Percentiles rank a stretch among this genome's conserved stretches.
Conservation (phyloP, 148 eudicot genomes). For the Fagopyrum homotropicum region DNA sequence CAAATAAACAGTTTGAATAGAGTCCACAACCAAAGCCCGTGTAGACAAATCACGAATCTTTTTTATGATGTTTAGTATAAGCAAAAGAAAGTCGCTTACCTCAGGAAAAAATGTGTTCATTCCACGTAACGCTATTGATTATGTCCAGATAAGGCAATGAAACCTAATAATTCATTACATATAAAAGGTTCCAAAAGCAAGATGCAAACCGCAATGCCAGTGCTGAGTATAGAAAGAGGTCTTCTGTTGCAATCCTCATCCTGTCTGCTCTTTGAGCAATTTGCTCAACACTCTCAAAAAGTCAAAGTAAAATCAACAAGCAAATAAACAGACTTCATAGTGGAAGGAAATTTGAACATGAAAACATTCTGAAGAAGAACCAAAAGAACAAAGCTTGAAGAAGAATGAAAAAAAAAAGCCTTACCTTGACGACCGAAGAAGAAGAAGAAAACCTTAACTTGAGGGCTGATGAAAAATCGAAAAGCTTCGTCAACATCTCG, state of each 20-base stretch:
- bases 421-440: too few relatives aligned
- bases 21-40: constrained; percentile 78
- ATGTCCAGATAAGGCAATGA: background rate
- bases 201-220: constrained; percentile 69
- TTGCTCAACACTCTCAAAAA: constrained; percentile 85
- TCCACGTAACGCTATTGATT: background rate
- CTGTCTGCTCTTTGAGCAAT: constrained; percentile 94
- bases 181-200: background rate
- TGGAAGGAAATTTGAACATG: background rate
- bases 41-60: constrained; percentile 56
- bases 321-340: background rate
- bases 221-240: constrained; percentile 77
- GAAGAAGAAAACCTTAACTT: too few relatives aligned
- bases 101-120: background rate
- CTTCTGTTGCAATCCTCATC: constrained; percentile 57
- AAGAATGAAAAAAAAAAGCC: too few relatives aligned
- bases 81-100: background rate
- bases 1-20: constrained; percentile 87
- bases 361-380: too few relatives aligned
- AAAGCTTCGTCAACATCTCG: too few relatives aligned
- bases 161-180: background rate
- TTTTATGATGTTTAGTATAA: constrained; percentile 61
- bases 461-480: too few relatives aligned
- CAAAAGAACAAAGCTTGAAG: too few relatives aligned
- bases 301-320: background rate